Evolutionary conservation across 1,284 basidiomycete species (phyloP), one percentile per base, ranked within the genome.

Genomic region (Erythrobasidium hasegawianum): DNA sequence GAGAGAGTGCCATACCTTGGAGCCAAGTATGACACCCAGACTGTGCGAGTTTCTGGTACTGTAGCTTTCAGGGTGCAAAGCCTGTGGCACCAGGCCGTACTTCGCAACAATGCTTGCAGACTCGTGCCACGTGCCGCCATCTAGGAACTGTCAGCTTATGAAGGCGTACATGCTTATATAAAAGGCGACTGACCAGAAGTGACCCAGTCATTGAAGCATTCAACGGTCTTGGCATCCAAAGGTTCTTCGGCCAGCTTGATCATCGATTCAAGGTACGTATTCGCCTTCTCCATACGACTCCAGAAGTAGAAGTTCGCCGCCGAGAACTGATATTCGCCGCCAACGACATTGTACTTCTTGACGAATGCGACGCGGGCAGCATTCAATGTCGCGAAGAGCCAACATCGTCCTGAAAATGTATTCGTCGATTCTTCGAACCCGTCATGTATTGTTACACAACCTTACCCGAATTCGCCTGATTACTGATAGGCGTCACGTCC

Each of bases 251-350:
- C 85, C 52, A 89, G 83, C 78, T 95, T 83, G 71, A 97, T 88
- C 64, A 87, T 84, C 54, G 86, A 80, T 79, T 97, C 94, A 18
- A 97, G 85, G 78, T 89, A 96, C 79, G 89, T 93, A 80, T 97
- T 97, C 58, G 87, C n/a, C 79, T 96, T 96, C 81, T 96, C 93
- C 58, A 96, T 83, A 79, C 94, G 93, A 79, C 94, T 90, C 81
- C 87, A 94, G 82, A 95, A 93, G 82, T 89, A 93, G 22, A 92
- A 81, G 78, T 94, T 94, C 2, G 85, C 85, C 86, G 89, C 91
- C 14, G 89, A 91, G 22, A 94, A 84, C 33, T 33, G 33, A 11
- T 5, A 33, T 79, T 95, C 85, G 78, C 96, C 93, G 55, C 91
- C 87, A 67, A 59, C 62, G 45, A 97, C 80, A 74, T 88, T 88